Evolutionary conservation across 768 basidiomycete genomes (phyloP).

Genomic region (Pulveroboletus ravenelii): DNA sequence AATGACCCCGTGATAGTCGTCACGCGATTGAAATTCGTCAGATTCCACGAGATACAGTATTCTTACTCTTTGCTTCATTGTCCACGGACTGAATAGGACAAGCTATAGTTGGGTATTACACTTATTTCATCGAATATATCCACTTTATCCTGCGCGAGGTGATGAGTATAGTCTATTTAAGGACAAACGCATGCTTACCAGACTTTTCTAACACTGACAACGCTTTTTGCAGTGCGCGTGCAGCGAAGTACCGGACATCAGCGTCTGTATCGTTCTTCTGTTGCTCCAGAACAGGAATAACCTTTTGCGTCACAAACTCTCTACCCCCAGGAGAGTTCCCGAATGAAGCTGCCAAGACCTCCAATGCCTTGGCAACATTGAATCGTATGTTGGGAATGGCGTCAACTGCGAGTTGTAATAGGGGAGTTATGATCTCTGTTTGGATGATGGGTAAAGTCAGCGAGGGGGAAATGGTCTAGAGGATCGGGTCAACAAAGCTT

Average conservation of each 20-base stretch:
- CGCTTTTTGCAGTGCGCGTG: constrained; percentile 67
- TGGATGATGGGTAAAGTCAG: constrained; percentile 80
- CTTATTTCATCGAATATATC: constrained; percentile 19
- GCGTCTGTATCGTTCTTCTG: constrained; percentile 88
- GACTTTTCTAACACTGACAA: constrained; percentile 34
- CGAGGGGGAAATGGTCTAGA: constrained; percentile 92
- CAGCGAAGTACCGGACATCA: constrained; percentile 93
- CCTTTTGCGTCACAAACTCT: constrained; percentile 65
- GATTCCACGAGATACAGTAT: constrained; percentile 29
- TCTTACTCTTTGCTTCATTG: constrained; percentile 25
- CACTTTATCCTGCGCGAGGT: constrained; percentile 17
- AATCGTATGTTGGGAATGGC: constrained; percentile 99
- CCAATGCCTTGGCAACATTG: constrained; percentile 94
- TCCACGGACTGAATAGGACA: constrained; percentile 18
- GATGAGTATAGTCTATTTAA: constrained; percentile 2
- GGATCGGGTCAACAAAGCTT: constrained; percentile 6
- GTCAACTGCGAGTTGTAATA: constrained; percentile 79
- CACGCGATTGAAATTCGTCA: constrained; percentile 18
- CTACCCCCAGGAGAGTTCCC: constrained; percentile 62
- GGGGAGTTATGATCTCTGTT: constrained; percentile 76
- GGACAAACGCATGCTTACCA: constrained; percentile 26
- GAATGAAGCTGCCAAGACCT: constrained; percentile 76
- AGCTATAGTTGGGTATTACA: constrained; percentile 29
- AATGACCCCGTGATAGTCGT: constrained; percentile 1
- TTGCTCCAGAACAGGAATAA: constrained; percentile 80